Base-by-base conservation (phyloP, 345 rosid genomes). In the Gossypium mustelinum region DNA sequence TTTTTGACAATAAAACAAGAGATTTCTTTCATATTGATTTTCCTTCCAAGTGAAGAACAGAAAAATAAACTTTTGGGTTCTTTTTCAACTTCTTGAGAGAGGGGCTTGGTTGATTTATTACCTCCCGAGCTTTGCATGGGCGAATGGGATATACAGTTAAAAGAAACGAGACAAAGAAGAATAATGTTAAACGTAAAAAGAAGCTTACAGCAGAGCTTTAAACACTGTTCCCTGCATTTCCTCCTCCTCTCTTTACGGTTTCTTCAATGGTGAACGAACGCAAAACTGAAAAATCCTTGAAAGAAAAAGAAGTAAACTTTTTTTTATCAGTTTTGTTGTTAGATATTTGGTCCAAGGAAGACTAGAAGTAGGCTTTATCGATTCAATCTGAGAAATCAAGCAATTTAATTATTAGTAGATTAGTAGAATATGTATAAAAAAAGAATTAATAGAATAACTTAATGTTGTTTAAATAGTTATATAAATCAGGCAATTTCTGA, bases 161-260 rank as follows among this genome's bases (percentile, higher is more conserved):
- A 50, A 50, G 41, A 55, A 55, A 55, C 3, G 24, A 18, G 22
- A 10, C 27, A 25, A 50, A 9, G 57, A 25, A 69, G 44, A 44
- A 47, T 22, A 65, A 65, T 50, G 50, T 13, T 20, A 29, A 70
- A 70, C 2, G 20, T 3, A 17, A 47, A 25, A 68, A 14, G 57
- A 25, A 70, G 29, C 63, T 71, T 55, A 71, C 74, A 69, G 27
- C 43, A 17, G 14, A 51, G 64, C 56, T 18, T 56, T 10, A 39
- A 24, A 39, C n/a, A 25, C 34, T 54, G 64, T 18, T 71, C 63
- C 74, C 50, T 55, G 51, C 74, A 56, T 69, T 51, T 69, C 51
- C 60, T 51, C 3, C 50, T 68, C 24, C 43, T 39, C 55, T 55
- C 22, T 39, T 54, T 24, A 52, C 61, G 54, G 27, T 63, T 55